phyloP scores from a whole-genome alignment of 805 yeast species.

The Nakazawaea ishiwadae region DNA sequence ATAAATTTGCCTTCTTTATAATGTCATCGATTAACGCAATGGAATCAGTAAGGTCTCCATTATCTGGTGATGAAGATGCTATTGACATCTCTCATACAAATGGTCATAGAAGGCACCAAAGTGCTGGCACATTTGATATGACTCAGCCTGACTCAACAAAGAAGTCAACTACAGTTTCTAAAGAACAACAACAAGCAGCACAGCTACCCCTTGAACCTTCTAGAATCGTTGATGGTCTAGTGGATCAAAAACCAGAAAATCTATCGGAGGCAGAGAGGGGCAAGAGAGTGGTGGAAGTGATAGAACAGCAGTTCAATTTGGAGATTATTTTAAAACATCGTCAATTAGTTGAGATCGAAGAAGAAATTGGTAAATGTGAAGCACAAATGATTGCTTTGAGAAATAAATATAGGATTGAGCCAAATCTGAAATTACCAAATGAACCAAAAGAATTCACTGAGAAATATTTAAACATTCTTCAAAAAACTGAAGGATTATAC shows the following conservation, averaged over 20 bases:
- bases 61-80: slow-evolving; percentile 11
- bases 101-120: slow-evolving; percentile 9
- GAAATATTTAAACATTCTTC: slow-evolving; percentile 31
- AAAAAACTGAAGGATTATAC: slow-evolving; percentile 15
- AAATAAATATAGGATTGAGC: slow-evolving; percentile 37
- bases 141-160: background rate
- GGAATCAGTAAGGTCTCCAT: slow-evolving; percentile 13
- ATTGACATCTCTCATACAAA: background rate
- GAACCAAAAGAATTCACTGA: slow-evolving; percentile 42
- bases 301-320: slow-evolving; percentile 44
- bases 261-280: slow-evolving; percentile 2
- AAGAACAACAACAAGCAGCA: background rate
- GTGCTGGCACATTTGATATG: slow-evolving; percentile 9
- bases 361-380: slow-evolving; percentile 54
- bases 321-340: slow-evolving; percentile 58
- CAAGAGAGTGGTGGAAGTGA: slow-evolving; percentile 28
- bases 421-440: slow-evolving; percentile 31
- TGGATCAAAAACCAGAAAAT: slow-evolving; percentile 1
- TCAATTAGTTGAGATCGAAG: slow-evolving; percentile 45
- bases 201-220: background rate
- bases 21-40: background rate
- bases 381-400: slow-evolving; percentile 51
- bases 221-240: slow-evolving; percentile 9
- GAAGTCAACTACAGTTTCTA: slow-evolving; percentile 1
- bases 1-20: background rate